Evolutionary conservation across 768 basidiomycete species (phyloP), one percentile per base, ranked within the genome.

Genomic region (Suillus plorans): DNA sequence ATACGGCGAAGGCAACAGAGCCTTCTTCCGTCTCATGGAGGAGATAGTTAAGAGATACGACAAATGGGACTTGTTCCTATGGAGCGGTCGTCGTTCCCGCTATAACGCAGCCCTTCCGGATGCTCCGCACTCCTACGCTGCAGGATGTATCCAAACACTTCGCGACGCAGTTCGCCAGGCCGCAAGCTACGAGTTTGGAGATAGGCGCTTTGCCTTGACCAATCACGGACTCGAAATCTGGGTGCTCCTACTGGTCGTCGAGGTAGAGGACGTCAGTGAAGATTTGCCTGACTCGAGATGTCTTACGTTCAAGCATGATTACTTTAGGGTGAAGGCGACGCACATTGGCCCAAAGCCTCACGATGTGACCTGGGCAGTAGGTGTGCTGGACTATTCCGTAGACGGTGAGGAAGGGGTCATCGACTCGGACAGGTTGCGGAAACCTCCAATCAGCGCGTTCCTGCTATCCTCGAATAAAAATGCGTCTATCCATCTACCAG

Each of bases 1-100:
- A 37, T 71, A 71, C 22, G 70, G 70, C 5, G 69, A 68, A 36
- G 70, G 70, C 22, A 49, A 44, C 12, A 66, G 62, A n/a, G 70
- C 70, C 9, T 71, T 71, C 63, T 59, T 62, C 60, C 50, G 69
- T 34, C 61, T 71, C 12, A 47, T 59, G 50, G 56, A 64, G 65
- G 65, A 47, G 45, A 60, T 66, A 42, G 28, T 64, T 14, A 60
- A 47, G 63, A 66, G 57, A 45, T 58, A 64, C 28, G 63, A 60
- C 37, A 60, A 45, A 31, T 66, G 65, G 65, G 65, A 64, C 13
- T 14, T 66, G 18, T 64, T 66, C 39, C 10, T 53, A 7, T 66
- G 65, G 65, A 60, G 45, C 9, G 65, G 63, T n/a, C 47, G 60
- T 37, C n/a, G 45, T 56, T 66, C 65, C 14, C 56, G 45, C 6